Evolutionary conservation across 495 filamentous ascomycete genomes (phyloP).

Genomic region (Haplographium delicatum): DNA sequence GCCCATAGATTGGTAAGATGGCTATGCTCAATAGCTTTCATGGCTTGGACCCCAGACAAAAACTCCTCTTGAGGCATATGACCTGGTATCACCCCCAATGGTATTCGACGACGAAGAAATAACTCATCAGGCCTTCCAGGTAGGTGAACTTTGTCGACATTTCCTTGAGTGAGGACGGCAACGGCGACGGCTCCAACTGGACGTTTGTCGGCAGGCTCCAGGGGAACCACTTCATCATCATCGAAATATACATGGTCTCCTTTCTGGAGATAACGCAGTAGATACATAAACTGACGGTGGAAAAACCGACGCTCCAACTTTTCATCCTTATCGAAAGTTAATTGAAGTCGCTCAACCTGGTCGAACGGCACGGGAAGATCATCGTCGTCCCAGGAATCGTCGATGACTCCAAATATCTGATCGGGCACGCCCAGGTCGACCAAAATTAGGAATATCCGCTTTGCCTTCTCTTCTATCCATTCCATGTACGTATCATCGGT

Average conservation of each 20-base stretch:
- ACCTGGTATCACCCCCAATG: slow-evolving; percentile 52
- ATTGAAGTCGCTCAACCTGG: slow-evolving; percentile 59
- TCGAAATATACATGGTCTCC: slow-evolving; percentile 70
- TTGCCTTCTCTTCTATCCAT: slow-evolving; percentile 79
- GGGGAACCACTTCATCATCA: slow-evolving; percentile 72
- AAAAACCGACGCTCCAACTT: slow-evolving; percentile 70
- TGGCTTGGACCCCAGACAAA: slow-evolving; percentile 57
- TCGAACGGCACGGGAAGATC: slow-evolving; percentile 77
- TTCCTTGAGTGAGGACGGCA: slow-evolving; percentile 41
- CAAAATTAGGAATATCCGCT: slow-evolving; percentile 76
- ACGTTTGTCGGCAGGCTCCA: slow-evolving; percentile 60
- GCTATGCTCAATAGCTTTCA: slow-evolving; percentile 62
- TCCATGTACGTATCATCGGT: slow-evolving; percentile 90
- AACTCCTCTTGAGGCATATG: slow-evolving; percentile 62
- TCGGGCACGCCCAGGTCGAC: slow-evolving; percentile 74
- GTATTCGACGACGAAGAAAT: slow-evolving; percentile 67
- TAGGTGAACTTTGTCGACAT: slow-evolving; percentile 63
- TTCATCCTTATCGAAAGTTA: slow-evolving; percentile 56
- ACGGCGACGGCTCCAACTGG: slow-evolving; percentile 42
- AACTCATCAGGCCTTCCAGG: slow-evolving; percentile 53
- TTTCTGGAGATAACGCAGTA: slow-evolving; percentile 64
- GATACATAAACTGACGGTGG: slow-evolving; percentile 73
- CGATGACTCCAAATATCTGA: slow-evolving; percentile 79
- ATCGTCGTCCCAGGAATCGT: slow-evolving; percentile 82
- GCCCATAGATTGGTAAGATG: slow-evolving; percentile 78